Evolutionary conservation across 2,329 filamentous ascomycete species (phyloP).

Genomic region (Paraphaeosphaeria minitans): DNA sequence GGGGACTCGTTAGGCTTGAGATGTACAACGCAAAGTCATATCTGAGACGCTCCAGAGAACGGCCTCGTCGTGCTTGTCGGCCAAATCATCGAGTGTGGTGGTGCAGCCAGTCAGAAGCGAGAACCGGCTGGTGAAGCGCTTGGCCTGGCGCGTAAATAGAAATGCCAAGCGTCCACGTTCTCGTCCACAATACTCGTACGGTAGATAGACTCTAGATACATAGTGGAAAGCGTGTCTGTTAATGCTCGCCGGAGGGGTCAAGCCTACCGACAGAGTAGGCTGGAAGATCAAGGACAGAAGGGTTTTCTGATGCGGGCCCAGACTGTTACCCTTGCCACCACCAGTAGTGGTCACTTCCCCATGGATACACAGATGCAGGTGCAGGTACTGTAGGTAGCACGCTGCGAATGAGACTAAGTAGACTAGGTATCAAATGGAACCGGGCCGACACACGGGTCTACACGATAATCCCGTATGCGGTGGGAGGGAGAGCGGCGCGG

Average conservation of each 20-base stretch:
- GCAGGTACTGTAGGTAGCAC: no score
- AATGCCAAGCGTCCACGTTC: conserved; percentile 10
- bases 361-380: not conserved
- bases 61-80: conserved; percentile 36
- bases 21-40: conserved; percentile 41
- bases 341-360: not conserved
- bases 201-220: not conserved
- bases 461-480: not conserved
- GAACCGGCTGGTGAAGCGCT: conserved; percentile 31
- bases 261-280: not conserved
- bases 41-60: conserved; percentile 44
- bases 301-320: not conserved
- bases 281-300: not conserved
- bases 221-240: not conserved
- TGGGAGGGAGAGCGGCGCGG: not conserved
- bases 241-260: not conserved
- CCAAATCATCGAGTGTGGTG: conserved; percentile 25
- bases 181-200: not conserved
- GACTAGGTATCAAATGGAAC: not conserved
- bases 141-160: conserved; percentile 31
- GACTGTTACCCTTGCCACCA: not conserved
- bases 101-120: conserved; percentile 34
- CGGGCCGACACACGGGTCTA: not conserved
- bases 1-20: conserved; percentile 42
- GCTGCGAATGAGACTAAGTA: no score